Evolutionary conservation across 805 yeast genomes (phyloP), one percentile per base, ranked within the genome.

Genomic region (Pichia cephalocereana): DNA sequence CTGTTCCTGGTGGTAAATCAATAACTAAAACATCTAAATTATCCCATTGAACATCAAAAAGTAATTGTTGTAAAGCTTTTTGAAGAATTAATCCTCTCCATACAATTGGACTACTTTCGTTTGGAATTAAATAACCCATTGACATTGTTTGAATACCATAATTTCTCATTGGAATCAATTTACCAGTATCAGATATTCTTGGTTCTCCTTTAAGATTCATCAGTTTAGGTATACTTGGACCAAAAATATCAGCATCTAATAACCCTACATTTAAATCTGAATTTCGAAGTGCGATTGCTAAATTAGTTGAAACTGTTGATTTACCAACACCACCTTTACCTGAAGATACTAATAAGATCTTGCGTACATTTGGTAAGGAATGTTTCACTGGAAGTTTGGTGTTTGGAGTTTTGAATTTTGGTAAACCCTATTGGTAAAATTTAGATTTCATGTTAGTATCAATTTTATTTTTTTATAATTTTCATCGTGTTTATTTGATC

Each of bases 1-100:
- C 96, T 0, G 96, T 87, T 3, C 96, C 96, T 0, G 96, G 96
- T 0, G 96, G 96, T 85, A 87, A 76, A 57, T 87, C 96, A 11
- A 87, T 69, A 2, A 87, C 82, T 43, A 87, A 67, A 23, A 80
- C 72, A 59, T 87, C 95, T 41, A 86, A 60, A 28, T 70, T 69
- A 15, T 51, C 52, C 96, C 96, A 87, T 41, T 80, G 76, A 1
- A 87, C 95, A 47, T 87, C 95, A 56, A 83, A 87, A 10, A 87
- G 60, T n/a, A 87, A 70, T 58, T 87, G 96, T 56, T 87, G 88
- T 26, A 87, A 62, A 0, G 95, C 96, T 62, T 87, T 87, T 79
- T 84, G 87, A 19, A 87, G 90, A 80, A 87, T 79, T 40, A 86
- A 65, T 0, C 96, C 96, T 46, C 96, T 70, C 96, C 96, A 87